A percentile compares a stretch with the other conserved stretches of the same genome.
Conservation (phyloP, 345 rosid species). For the Boechera stricta region DNA sequence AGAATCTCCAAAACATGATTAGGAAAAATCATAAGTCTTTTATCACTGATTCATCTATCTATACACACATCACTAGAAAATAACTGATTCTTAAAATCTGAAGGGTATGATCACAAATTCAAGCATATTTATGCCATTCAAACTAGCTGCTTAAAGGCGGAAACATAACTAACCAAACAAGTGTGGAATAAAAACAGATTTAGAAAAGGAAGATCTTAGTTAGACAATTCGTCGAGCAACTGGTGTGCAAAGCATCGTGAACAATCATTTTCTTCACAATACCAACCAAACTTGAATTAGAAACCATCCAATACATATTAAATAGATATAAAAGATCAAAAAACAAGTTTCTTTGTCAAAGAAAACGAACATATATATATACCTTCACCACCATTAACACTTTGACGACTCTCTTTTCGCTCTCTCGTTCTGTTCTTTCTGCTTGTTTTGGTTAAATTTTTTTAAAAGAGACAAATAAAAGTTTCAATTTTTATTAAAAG, state of each 20-base stretch:
- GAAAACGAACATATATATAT: too few relatives aligned
- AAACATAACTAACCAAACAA: background rate
- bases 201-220: background rate
- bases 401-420: background rate
- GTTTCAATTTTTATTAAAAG: too few relatives aligned
- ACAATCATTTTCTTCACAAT: background rate
- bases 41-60: background rate
- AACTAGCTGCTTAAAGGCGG: background rate
- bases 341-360: too few relatives aligned
- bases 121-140: background rate
- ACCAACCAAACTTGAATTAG: background rate
- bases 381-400: background rate
- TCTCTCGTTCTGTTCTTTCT: background rate
- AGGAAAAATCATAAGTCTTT: background rate
- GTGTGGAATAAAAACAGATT: background rate
- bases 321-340: background rate
- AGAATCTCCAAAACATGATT: background rate
- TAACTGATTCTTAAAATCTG: background rate
- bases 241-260: background rate
- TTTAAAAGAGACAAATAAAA: too few relatives aligned
- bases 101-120: background rate
- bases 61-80: background rate
- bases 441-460: too few relatives aligned
- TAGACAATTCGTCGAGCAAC: conserved; percentile 5
- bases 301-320: background rate